Conservation (phyloP, 1,284 basidiomycete genomes). For the Leccinum subrobustum region DNA sequence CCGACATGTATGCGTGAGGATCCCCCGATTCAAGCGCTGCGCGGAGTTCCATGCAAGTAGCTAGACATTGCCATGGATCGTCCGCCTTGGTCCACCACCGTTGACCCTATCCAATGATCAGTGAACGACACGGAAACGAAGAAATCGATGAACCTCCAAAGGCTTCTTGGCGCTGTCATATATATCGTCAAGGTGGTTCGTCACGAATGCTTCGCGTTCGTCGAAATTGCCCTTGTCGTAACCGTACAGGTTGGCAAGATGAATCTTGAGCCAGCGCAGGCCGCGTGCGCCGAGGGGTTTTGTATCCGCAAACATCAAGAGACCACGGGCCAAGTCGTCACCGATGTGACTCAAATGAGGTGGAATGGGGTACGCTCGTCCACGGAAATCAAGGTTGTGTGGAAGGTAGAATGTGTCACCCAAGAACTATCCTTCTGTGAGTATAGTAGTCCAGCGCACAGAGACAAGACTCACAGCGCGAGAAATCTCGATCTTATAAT, state of each 20-base stretch:
- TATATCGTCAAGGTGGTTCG: conserved; percentile 74
- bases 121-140: conserved; percentile 1
- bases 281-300: conserved; percentile 83
- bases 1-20: conserved; percentile 70
- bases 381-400: conserved; percentile 98
- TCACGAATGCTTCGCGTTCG: conserved; percentile 82
- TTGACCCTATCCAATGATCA: conserved; percentile 47
- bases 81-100: conserved; percentile 93
- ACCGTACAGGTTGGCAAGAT: conserved; percentile 90
- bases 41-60: conserved; percentile 86
- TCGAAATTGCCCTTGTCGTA: conserved; percentile 95
- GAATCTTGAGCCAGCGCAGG: conserved; percentile 87
- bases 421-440: conserved; percentile 40
- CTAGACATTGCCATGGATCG: conserved; percentile 97
- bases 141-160: conserved; percentile 52
- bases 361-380: conserved; percentile 95
- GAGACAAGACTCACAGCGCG: conserved; percentile 62
- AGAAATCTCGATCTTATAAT: conserved; percentile 98
- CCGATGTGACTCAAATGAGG: conserved; percentile 97
- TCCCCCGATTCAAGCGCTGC: conserved; percentile 76
- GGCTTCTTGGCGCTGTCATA: conserved; percentile 86
- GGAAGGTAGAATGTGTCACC: conserved; percentile 91
- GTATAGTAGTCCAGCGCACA: not conserved
- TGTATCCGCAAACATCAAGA: conserved; percentile 82
- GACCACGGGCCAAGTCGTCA: conserved; percentile 89